Percentiles rank a stretch among this genome's conserved stretches.
phyloP scores from a whole-genome alignment of 805 yeast species.

The Candida montana region DNA sequence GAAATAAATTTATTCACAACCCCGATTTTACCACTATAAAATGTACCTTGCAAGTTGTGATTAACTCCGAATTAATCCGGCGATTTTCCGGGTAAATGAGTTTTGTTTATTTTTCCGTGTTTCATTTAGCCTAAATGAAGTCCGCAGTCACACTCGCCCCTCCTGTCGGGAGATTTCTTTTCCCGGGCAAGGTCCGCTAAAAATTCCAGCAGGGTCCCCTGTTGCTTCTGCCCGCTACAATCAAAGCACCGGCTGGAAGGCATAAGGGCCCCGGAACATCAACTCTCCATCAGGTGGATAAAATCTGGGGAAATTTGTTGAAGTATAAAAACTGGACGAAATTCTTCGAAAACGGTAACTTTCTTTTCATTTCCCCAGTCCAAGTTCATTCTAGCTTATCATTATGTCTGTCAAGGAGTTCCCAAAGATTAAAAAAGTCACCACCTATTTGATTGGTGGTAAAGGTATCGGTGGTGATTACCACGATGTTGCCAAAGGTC shows the following conservation, averaged over 20 bases:
- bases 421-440: constrained; percentile 39
- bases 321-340: not conserved
- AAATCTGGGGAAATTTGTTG: not conserved
- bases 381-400: no score
- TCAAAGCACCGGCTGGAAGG: not conserved
- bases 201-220: no score
- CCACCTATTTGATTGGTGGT: constrained; percentile 38
- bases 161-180: not conserved
- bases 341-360: no score
- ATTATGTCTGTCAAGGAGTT: constrained; percentile 27
- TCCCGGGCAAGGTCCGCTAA: not conserved
- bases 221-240: not conserved
- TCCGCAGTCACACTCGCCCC: not conserved
- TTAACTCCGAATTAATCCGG: no score
- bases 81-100: no score
- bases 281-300: not conserved
- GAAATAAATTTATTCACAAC: no score
- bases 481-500: constrained; percentile 44
- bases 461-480: constrained; percentile 48
- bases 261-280: not conserved
- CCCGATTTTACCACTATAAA: no score
- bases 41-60: no score
- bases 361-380: no score
- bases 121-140: not conserved
- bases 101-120: no score